Conservation (phyloP, 352 stramenopile genomes). For the Globisporangium radiosum region DNA sequence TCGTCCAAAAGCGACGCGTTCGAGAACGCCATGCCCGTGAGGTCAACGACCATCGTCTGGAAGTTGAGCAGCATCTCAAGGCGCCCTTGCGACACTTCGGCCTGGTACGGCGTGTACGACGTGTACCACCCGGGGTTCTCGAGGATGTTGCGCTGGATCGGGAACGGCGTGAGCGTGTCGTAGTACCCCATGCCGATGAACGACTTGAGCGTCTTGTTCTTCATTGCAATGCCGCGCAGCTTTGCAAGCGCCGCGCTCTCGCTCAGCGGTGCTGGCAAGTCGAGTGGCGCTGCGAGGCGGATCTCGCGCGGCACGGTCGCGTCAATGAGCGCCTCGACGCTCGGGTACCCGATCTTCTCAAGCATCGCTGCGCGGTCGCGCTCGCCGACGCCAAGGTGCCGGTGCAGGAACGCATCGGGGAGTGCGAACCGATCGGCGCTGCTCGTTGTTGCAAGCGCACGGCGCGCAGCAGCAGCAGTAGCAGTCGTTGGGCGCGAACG, state of each 20-base stretch:
- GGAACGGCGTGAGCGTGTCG: conserved; percentile 92
- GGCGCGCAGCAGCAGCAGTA: conserved; percentile 2
- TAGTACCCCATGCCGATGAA: conserved; percentile 99
- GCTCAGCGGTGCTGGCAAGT: conserved; percentile 66
- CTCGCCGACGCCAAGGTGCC: conserved; percentile 87
- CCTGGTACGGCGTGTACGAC: conserved; percentile 97
- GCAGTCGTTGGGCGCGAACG: not conserved
- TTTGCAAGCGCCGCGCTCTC: conserved; percentile 92
- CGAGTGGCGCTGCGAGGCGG: conserved; percentile 46
- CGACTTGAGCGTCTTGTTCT: conserved; percentile 94
- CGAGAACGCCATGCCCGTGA: conserved; percentile 95
- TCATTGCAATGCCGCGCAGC: conserved; percentile 88
- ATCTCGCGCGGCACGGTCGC: conserved; percentile 95
- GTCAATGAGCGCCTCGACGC: conserved; percentile 91
- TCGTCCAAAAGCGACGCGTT: conserved; percentile 98
- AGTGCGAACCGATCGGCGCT: conserved; percentile 32
- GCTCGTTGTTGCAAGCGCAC: not conserved
- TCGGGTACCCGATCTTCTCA: conserved; percentile 87
- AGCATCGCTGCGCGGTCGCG: conserved; percentile 92
- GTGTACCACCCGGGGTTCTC: conserved; percentile 99
- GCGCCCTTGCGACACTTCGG: conserved; percentile 98
- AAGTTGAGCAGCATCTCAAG: conserved; percentile 99
- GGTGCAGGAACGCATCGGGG: conserved; percentile 60
- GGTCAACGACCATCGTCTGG: conserved; percentile 96
- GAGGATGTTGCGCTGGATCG: conserved; percentile 97